Percentiles rank a stretch among this genome's conserved stretches.
These are phyloP conservation scores for Grosmannia huntii DNA, from an alignment of 2,329 filamentous ascomycete species.

Conservation along the genomic window DNA sequence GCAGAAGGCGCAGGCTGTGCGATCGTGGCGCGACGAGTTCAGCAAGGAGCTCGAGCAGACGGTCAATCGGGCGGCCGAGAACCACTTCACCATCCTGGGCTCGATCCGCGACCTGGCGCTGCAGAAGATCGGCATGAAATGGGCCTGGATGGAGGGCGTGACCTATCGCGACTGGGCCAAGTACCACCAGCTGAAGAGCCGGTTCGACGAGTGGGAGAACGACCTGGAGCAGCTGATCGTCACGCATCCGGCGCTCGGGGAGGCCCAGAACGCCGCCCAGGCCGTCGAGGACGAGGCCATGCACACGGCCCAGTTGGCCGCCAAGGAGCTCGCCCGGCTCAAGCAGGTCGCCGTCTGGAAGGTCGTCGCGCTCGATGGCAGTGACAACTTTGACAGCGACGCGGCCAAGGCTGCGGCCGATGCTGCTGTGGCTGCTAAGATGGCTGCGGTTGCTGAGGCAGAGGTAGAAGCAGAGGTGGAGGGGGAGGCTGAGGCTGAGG, in stretches of 20 bases:
- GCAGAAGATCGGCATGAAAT: slow-evolving; percentile 84
- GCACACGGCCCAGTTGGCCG: slow-evolving; percentile 63
- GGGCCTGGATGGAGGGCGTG: slow-evolving; percentile 91
- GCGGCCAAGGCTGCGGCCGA: slow-evolving; percentile 45
- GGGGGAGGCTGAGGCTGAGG: slow-evolving; percentile 13
- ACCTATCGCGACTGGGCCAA: slow-evolving; percentile 97
- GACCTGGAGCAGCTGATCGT: slow-evolving; percentile 69
- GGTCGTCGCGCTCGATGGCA: slow-evolving; percentile 58
- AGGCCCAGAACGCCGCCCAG: slow-evolving; percentile 48
- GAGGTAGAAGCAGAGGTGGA: slow-evolving; percentile 15
- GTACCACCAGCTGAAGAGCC: slow-evolving; percentile 76
- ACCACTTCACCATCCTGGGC: slow-evolving; percentile 71
- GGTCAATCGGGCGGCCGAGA: slow-evolving; percentile 60
- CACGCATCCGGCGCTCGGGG: slow-evolving; percentile 55
- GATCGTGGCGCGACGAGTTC: slow-evolving; percentile 63
- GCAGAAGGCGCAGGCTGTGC: slow-evolving; percentile 61
- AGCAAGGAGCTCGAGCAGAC: slow-evolving; percentile 55
- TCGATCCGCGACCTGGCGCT: slow-evolving; percentile 72
- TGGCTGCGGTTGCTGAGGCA: slow-evolving; percentile 17
- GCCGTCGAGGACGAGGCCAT: slow-evolving; percentile 65
- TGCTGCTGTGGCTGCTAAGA: slow-evolving; percentile 25
- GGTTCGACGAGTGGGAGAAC: slow-evolving; percentile 72
- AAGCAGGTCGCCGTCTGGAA: slow-evolving; percentile 83
- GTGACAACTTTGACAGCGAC: slow-evolving; percentile 66
- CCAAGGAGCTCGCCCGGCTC: slow-evolving; percentile 64